These are phyloP conservation scores for Digitaria exilis DNA, from an alignment of 202 grass and related monocot species.

Conservation along the genomic window DNA sequence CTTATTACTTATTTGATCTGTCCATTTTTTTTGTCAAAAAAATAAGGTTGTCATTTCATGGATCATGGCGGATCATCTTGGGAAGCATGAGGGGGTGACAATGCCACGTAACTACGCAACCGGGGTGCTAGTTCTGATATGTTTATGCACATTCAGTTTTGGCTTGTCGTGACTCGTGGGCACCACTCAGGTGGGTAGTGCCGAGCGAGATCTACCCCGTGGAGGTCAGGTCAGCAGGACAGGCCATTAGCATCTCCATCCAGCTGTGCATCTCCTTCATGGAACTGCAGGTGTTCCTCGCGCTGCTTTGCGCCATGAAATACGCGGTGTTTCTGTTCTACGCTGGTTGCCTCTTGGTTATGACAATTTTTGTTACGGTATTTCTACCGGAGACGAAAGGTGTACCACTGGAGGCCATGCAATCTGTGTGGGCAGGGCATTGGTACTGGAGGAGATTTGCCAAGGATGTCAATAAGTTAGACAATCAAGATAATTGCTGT, in stretches of 20 bases:
- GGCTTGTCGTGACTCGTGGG: constrained; percentile 83
- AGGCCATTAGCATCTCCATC: constrained; percentile 69
- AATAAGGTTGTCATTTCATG: constrained; percentile 35
- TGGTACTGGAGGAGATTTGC: constrained; percentile 6
- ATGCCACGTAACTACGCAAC: constrained; percentile 48
- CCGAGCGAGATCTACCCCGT: constrained; percentile 82
- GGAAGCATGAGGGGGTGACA: constrained; percentile 18
- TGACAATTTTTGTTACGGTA: not conserved
- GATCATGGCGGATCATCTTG: constrained; percentile 39
- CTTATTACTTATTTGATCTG: not conserved
- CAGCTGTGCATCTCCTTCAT: constrained; percentile 59
- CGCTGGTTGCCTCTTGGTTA: not conserved
- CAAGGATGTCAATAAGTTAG: not conserved
- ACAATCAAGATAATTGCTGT: not conserved
- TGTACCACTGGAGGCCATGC: constrained; percentile 14
- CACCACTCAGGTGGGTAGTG: constrained; percentile 75
- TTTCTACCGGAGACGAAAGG: constrained; percentile 2
- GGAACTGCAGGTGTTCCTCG: constrained; percentile 65
- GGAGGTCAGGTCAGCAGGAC: constrained; percentile 79
- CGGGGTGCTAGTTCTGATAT: constrained; percentile 57
- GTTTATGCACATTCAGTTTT: constrained; percentile 51
- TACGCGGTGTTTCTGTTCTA: constrained; percentile 4
- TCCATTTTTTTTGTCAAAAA: not conserved
- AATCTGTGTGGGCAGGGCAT: not conserved
- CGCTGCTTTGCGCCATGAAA: constrained; percentile 41